Evolutionary conservation across 371 early-diverging fungal genomes (phyloP).

Genomic region (Nematocida sp.): DNA sequence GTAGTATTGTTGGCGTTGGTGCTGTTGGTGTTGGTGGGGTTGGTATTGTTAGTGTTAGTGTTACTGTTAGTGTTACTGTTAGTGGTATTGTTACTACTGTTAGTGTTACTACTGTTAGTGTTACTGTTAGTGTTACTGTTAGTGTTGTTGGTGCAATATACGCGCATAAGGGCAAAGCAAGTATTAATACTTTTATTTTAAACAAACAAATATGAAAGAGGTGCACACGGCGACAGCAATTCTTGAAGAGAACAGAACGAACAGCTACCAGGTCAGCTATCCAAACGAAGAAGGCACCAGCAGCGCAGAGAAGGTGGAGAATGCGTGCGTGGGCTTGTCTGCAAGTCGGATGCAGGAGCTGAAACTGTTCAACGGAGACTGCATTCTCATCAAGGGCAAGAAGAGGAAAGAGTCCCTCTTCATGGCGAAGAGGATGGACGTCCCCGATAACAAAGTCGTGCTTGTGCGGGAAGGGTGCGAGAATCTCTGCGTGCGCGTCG

Average conservation of each 20-base stretch:
- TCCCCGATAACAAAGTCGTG: slow-evolving; percentile 80
- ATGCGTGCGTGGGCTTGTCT: slow-evolving; percentile 53
- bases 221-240: slow-evolving; percentile 61
- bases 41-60: too few species aligned
- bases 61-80: too few species aligned
- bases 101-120: too few species aligned
- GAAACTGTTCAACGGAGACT: slow-evolving; percentile 58
- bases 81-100: too few species aligned
- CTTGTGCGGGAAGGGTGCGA: slow-evolving; percentile 76
- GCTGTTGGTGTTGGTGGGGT: too few species aligned
- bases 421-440: slow-evolving; percentile 79
- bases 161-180: not conserved
- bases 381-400: slow-evolving; percentile 87
- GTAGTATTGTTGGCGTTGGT: too few species aligned
- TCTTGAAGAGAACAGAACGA: slow-evolving; percentile 58
- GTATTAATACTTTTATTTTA: slow-evolving; percentile 2
- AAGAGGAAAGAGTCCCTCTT: slow-evolving; percentile 90
- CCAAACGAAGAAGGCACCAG: slow-evolving; percentile 14
- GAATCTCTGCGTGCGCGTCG: slow-evolving; percentile 88
- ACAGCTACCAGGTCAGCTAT: slow-evolving; percentile 49
- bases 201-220: slow-evolving; percentile 34
- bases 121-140: not conserved
- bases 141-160: not conserved
- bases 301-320: slow-evolving; percentile 26
- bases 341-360: slow-evolving; percentile 46